These are phyloP conservation scores for Trametes sanguinea DNA, from an alignment of 768 basidiomycete species.

Conservation along the genomic window DNA sequence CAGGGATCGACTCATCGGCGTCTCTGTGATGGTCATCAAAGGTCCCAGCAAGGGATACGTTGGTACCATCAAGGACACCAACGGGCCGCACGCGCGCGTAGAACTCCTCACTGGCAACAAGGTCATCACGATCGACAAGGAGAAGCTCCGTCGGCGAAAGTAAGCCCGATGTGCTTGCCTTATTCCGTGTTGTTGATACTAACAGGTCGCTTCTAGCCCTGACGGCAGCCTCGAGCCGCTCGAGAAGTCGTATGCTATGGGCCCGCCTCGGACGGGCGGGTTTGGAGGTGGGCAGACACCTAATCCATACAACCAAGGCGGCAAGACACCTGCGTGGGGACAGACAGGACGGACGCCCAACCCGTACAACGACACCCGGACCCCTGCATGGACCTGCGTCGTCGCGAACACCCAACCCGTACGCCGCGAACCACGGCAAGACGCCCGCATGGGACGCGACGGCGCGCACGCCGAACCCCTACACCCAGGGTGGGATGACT, in stretches of 20 bases:
- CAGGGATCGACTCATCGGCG: constrained; percentile 80
- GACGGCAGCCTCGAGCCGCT: constrained; percentile 54
- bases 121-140: constrained; percentile 83
- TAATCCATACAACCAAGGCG: constrained; percentile 58
- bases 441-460: constrained; percentile 55
- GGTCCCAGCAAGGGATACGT: constrained; percentile 90
- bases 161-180: constrained; percentile 41
- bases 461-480: constrained; percentile 60
- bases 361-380: constrained; percentile 52
- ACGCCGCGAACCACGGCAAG: constrained; percentile 42
- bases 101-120: constrained; percentile 91
- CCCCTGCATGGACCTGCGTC: constrained; percentile 53
- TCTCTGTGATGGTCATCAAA: constrained; percentile 75
- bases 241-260: constrained; percentile 40
- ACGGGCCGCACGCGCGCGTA: constrained; percentile 82
- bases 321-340: constrained; percentile 39
- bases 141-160: constrained; percentile 72
- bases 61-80: constrained; percentile 94
- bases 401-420: constrained; percentile 57
- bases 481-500: constrained; percentile 44
- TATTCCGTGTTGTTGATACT: neutral
- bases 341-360: constrained; percentile 74
- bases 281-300: constrained; percentile 55
- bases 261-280: constrained; percentile 35
- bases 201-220: neutral